phyloP scores from a whole-genome alignment of 441 rosid genomes.

The Aquilaria agallochum region DNA sequence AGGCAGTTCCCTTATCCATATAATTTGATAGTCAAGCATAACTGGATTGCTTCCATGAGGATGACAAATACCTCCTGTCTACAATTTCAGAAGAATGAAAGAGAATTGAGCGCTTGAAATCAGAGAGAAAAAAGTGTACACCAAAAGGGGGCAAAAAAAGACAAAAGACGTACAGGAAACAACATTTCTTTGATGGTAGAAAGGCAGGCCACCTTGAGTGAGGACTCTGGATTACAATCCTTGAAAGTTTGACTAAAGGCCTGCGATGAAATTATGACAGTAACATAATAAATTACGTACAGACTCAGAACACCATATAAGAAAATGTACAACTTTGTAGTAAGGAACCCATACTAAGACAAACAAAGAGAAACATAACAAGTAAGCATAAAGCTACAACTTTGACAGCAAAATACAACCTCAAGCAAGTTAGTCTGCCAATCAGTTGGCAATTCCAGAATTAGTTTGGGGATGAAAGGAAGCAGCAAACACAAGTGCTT shows the following conservation, averaged over 20 bases:
- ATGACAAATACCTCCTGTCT: slow-evolving; percentile 41
- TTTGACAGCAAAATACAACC: slow-evolving; percentile 40
- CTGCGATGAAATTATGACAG: slow-evolving; percentile 35
- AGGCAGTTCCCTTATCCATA: slow-evolving; percentile 81
- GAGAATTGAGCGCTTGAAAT: background rate
- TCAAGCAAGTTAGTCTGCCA: slow-evolving; percentile 71
- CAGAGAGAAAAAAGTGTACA: slow-evolving; percentile 2
- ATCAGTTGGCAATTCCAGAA: slow-evolving; percentile 31
- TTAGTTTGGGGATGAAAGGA: slow-evolving; percentile 68
- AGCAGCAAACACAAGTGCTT: slow-evolving; percentile 49
- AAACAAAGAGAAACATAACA: slow-evolving; percentile 8
- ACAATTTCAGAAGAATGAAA: slow-evolving; percentile 15
- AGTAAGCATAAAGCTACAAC: slow-evolving; percentile 1
- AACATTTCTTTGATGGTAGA: slow-evolving; percentile 57
- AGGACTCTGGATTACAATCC: slow-evolving; percentile 62
- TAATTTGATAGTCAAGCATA: slow-evolving; percentile 38
- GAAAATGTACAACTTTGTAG: no score
- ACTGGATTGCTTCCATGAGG: slow-evolving; percentile 42
- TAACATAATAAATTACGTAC: no score
- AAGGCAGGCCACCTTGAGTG: slow-evolving; percentile 64
- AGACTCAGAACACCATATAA: no score
- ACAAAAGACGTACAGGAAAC: slow-evolving; percentile 59
- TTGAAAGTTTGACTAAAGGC: slow-evolving; percentile 78
- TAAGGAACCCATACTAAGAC: background rate
- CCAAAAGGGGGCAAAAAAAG: slow-evolving; percentile 4